A percentile compares a stretch with the other conserved stretches of the same genome.
These are phyloP conservation scores for Urochloa ruziziensis DNA, from an alignment of 176 grass and related monocot species.

Conservation along the genomic window DNA sequence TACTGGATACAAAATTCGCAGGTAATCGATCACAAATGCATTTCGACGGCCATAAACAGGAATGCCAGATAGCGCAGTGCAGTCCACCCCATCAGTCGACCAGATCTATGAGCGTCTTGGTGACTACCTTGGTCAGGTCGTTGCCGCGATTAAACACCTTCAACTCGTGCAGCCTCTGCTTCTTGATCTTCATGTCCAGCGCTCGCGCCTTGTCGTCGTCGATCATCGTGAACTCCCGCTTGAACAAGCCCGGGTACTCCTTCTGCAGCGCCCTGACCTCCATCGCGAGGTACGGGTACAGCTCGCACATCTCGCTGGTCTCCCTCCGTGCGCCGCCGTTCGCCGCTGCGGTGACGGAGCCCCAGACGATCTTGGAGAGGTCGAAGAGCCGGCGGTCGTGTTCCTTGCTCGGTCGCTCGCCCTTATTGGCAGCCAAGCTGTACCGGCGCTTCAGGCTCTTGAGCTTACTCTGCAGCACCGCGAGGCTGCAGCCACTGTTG, in stretches of 20 bases:
- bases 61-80: not conserved
- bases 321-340: not conserved
- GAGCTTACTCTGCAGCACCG: constrained; percentile 39
- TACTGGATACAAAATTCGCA: not conserved
- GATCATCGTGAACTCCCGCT: constrained; percentile 42
- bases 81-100: constrained; percentile 2
- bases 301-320: not conserved
- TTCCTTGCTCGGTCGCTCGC: constrained; percentile 16
- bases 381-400: constrained; percentile 32
- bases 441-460: constrained; percentile 9
- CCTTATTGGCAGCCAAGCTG: not conserved
- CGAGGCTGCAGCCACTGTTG: not conserved
- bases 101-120: constrained; percentile 28
- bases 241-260: constrained; percentile 14
- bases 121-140: constrained; percentile 38
- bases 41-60: not conserved
- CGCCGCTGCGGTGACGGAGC: not conserved
- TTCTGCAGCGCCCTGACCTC: constrained; percentile 25
- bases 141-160: not conserved
- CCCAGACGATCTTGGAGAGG: constrained; percentile 38
- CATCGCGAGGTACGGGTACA: constrained; percentile 41
- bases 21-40: not conserved
- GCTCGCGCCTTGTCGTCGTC: constrained; percentile 29
- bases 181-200: constrained; percentile 62
- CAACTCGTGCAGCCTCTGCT: constrained; percentile 6